These are phyloP conservation scores for Phellopilus nigrolimitatus DNA, from an alignment of 1,284 basidiomycete genomes.

Conservation along the genomic window DNA sequence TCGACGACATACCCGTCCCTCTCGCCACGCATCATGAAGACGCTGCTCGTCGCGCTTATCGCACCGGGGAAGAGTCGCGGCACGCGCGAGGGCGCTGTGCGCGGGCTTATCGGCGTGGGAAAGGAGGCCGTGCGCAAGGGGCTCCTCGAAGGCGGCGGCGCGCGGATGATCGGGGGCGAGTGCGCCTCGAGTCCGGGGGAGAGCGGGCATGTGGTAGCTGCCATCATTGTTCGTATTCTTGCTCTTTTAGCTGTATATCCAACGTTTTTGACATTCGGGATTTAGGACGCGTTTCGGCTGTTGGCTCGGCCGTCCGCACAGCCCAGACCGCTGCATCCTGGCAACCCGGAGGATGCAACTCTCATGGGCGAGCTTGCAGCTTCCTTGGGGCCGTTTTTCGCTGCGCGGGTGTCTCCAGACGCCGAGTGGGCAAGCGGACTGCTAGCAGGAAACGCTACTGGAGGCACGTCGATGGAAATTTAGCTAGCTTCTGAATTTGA, in stretches of 20 bases:
- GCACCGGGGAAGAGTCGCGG: constrained; percentile 66
- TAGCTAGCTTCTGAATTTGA: not conserved
- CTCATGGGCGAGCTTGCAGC: constrained; percentile 45
- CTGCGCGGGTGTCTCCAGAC: constrained; percentile 49
- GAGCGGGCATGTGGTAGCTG: constrained; percentile 42
- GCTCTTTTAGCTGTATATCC: constrained; percentile 3
- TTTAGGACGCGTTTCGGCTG: constrained; percentile 54
- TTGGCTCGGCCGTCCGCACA: constrained; percentile 52
- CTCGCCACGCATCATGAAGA: constrained; percentile 87
- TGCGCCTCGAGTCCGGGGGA: constrained; percentile 36
- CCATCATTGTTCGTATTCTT: constrained; percentile 47
- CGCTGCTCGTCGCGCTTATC: constrained; percentile 82
- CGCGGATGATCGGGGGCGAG: constrained; percentile 64
- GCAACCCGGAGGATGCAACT: constrained; percentile 42
- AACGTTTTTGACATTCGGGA: constrained; percentile 17
- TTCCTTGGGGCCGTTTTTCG: constrained; percentile 57
- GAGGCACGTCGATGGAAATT: constrained; percentile 1
- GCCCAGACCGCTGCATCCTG: constrained; percentile 49
- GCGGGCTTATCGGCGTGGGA: constrained; percentile 79
- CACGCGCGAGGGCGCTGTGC: constrained; percentile 80
- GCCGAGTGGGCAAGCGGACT: constrained; percentile 45
- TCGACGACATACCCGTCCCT: constrained; percentile 85
- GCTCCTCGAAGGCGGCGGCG: constrained; percentile 71
- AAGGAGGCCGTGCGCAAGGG: constrained; percentile 79
- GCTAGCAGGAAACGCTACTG: not conserved